Evolutionary conservation across 257 asterid genomes (phyloP), one percentile per base, ranked within the genome.

Genomic region (Paulownia fortunei): DNA sequence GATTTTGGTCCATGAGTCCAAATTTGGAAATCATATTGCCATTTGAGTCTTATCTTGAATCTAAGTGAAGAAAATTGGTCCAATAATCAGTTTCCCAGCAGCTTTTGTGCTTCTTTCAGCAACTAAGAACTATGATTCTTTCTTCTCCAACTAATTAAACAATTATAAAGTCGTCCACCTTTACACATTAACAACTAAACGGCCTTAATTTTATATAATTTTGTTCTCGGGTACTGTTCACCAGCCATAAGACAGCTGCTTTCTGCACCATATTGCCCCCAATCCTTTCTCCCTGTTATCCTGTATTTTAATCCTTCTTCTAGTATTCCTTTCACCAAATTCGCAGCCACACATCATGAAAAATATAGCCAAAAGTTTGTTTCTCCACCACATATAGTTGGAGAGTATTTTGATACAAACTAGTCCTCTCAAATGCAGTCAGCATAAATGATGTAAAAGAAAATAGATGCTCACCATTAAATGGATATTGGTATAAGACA

Each of bases 401-500:
- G 49, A 65, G 49, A 65, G 44, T 42, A 27, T 56, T 46, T 82
- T 15, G 37, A 30, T 9, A 76, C 74, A 73, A 52, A 71, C 19
- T 68, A 69, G 52, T 62, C 41, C 73, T 64, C 8, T 32, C 73
- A 79, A 32, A 47, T 55, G 70, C 51, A 75, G 27, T 21, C 47
- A 65, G 52, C 44, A 83, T 41, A 70, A 67, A 68, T 56, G 72
- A 79, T 60, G 7, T 15, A 52, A 66, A 59, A 63, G 58, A 65
- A 70, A 69, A 79, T 9, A 62, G 81, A 65, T 62, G 64, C 96
- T 88, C 80, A 92, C 99, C 99, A 61, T 89, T 90, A 82, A 95
- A 95, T 41, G 98, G 99, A 81, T 83, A 95, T 84, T 95, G 92
- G 86, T 95, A 93, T 5, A 95, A 72, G 80, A 93, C 97, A 80